Evolutionary conservation across 1,139 yeast species (phyloP).

Genomic region (Sugiyamaella castrensis): DNA sequence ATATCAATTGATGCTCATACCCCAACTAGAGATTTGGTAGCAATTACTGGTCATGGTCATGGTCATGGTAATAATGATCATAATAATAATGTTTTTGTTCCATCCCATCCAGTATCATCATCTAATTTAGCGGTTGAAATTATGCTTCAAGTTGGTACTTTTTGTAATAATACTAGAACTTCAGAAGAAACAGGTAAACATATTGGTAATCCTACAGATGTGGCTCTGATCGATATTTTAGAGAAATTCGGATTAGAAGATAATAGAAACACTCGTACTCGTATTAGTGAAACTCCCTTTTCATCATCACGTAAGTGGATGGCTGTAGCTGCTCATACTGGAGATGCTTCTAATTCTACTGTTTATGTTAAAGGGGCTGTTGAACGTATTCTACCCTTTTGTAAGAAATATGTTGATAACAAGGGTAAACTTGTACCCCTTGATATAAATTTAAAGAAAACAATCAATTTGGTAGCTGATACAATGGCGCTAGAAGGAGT

Average conservation of each 20-base stretch:
- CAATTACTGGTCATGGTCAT: conserved; percentile 4
- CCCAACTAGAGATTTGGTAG: conserved; percentile 6
- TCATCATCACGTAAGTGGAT: conserved; percentile 80
- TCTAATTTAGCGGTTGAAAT: conserved; percentile 25
- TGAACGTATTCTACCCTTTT: conserved; percentile 65
- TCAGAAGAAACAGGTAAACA: conserved; percentile 67
- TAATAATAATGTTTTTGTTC: not conserved
- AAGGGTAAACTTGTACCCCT: conserved; percentile 52
- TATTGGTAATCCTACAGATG: conserved; percentile 92
- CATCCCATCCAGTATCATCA: conserved; percentile 8
- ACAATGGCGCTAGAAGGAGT: conserved; percentile 77
- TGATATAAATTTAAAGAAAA: conserved; percentile 47
- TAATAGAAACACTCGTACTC: conserved; percentile 54
- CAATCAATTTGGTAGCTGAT: conserved; percentile 55
- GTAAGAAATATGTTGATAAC: conserved; percentile 56
- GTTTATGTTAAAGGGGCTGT: conserved; percentile 86
- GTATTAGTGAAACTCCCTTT: conserved; percentile 77
- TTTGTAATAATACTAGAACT: conserved; percentile 70
- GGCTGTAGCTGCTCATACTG: conserved; percentile 72
- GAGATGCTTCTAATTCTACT: conserved; percentile 54
- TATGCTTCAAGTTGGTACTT: conserved; percentile 63
- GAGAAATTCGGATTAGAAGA: conserved; percentile 71
- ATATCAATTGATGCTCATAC: conserved; percentile 19
- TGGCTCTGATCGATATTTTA: conserved; percentile 77
- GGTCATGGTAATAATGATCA: conserved; percentile 3